A percentile compares a stretch with the other conserved stretches of the same genome.
These are phyloP conservation scores for Sungouiella thailandica DNA, from an alignment of 805 yeast genomes.

Conservation along the genomic window DNA sequence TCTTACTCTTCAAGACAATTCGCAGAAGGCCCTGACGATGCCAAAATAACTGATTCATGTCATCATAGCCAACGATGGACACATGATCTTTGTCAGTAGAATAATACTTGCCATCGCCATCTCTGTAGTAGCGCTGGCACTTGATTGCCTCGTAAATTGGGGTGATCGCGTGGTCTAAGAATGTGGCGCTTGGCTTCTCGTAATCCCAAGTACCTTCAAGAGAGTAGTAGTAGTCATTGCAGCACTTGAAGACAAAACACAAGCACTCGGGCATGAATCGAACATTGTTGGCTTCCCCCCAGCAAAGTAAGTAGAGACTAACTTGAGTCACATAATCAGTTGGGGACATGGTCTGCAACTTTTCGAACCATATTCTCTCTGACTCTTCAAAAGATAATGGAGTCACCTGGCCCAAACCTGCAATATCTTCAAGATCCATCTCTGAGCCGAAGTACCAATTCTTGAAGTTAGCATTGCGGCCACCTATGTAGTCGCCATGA, in stretches of 20 bases:
- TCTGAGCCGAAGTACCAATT: conserved; percentile 78
- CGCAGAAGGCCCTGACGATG: conserved; percentile 62
- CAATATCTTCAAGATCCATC: conserved; percentile 40
- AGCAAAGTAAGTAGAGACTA: conserved; percentile 64
- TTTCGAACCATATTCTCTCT: conserved; percentile 46
- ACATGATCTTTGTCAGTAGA: conserved; percentile 60
- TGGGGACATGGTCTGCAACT: conserved; percentile 46
- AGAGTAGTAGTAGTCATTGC: conserved; percentile 60
- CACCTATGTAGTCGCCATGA: conserved; percentile 76
- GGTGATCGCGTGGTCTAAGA: conserved; percentile 64
- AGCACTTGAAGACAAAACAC: conserved; percentile 80
- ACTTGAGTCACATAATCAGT: conserved; percentile 58
- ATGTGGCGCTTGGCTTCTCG: conserved; percentile 27
- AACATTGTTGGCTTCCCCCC: conserved; percentile 89
- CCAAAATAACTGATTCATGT: conserved; percentile 87
- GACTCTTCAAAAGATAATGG: conserved; percentile 27
- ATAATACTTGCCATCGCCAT: conserved; percentile 39
- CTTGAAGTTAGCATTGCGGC: conserved; percentile 58
- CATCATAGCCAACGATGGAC: conserved; percentile 78
- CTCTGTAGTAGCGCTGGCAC: conserved; percentile 17
- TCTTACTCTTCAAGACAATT: conserved; percentile 42
- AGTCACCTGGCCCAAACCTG: conserved; percentile 12
- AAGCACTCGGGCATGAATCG: conserved; percentile 88
- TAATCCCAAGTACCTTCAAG: conserved; percentile 24
- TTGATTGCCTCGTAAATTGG: conserved; percentile 48